Evolutionary conservation across 495 filamentous ascomycete species (phyloP).

Genomic region (Oleoguttula mirabilis): DNA sequence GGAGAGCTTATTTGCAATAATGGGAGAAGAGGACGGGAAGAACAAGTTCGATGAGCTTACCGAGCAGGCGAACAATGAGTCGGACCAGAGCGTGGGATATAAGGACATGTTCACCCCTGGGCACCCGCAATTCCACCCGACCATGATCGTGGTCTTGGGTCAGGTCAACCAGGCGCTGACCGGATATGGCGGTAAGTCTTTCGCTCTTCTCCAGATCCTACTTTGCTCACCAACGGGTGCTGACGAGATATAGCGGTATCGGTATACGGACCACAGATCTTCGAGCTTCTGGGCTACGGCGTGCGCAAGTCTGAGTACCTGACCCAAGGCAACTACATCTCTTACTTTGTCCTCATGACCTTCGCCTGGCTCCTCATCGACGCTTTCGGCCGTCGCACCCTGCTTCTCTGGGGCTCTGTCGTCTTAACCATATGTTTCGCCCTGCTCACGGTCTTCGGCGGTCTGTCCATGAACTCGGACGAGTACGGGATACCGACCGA

Average conservation of each 20-base stretch:
- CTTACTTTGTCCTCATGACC: constrained; percentile 45
- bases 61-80: constrained; percentile 35
- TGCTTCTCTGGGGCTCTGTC: constrained; percentile 39
- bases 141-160: constrained; percentile 44
- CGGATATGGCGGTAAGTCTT: constrained; percentile 32
- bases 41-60: constrained; percentile 36
- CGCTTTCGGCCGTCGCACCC: constrained; percentile 37
- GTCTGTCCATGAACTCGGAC: constrained; percentile 27
- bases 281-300: constrained; percentile 40
- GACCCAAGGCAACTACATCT: constrained; percentile 43
- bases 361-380: constrained; percentile 43
- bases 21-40: constrained; percentile 36
- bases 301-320: constrained; percentile 36
- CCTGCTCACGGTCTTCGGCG: constrained; percentile 38
- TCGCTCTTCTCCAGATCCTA: no score
- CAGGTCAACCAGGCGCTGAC: constrained; percentile 47
- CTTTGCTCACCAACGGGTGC: constrained; percentile 37
- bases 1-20: constrained; percentile 32
- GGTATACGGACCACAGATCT: constrained; percentile 49
- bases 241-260: constrained; percentile 37
- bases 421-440: constrained; percentile 35
- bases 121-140: constrained; percentile 40
- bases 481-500: constrained; percentile 28
- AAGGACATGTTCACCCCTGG: constrained; percentile 37
- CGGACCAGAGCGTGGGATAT: constrained; percentile 33